A percentile compares a stretch with the other conserved stretches of the same genome.
Evolutionary conservation across 768 basidiomycete genomes (phyloP).

Genomic region (Mycena floridula): DNA sequence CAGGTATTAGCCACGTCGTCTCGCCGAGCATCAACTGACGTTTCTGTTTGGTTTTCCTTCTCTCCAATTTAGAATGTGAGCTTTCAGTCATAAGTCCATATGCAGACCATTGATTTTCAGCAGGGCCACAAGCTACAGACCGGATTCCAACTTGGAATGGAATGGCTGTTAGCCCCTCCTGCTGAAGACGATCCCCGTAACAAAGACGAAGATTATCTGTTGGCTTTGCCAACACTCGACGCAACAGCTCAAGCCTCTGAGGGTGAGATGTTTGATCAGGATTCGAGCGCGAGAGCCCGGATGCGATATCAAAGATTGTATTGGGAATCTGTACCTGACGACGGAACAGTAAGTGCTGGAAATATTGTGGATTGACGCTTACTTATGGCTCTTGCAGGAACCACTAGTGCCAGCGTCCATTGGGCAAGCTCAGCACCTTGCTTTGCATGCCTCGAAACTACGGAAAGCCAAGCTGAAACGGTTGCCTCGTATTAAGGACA

Average conservation of each 20-base stretch:
- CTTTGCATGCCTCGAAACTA: conserved; percentile 25
- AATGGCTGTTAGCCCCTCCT: conserved; percentile 61
- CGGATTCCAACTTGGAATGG: conserved; percentile 80
- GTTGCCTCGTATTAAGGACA: conserved; percentile 31
- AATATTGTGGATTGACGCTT: conserved; percentile 1
- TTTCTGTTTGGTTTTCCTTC: neutral
- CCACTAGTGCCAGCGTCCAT: conserved; percentile 55
- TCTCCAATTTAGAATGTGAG: conserved; percentile 32
- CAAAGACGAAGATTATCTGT: too few species aligned
- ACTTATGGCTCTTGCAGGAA: conserved; percentile 34
- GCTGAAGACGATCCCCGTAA: too few species aligned
- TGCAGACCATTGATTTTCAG: neutral
- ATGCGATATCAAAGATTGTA: conserved; percentile 66
- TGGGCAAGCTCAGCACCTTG: conserved; percentile 37
- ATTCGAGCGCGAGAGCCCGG: conserved; percentile 47
- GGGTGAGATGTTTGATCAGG: conserved; percentile 61
- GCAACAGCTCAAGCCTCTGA: conserved; percentile 39
- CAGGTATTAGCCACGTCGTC: neutral
- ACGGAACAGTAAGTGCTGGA: conserved; percentile 41
- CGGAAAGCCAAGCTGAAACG: conserved; percentile 24
- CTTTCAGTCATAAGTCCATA: conserved; percentile 5
- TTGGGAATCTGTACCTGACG: conserved; percentile 76
- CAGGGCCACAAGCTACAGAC: conserved; percentile 62
- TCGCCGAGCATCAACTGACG: neutral
- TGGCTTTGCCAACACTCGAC: too few species aligned